Evolutionary conservation across 2,329 filamentous ascomycete genomes (phyloP), one percentile per base, ranked within the genome.

Genomic region (Microcyclospora tardicrescens): DNA sequence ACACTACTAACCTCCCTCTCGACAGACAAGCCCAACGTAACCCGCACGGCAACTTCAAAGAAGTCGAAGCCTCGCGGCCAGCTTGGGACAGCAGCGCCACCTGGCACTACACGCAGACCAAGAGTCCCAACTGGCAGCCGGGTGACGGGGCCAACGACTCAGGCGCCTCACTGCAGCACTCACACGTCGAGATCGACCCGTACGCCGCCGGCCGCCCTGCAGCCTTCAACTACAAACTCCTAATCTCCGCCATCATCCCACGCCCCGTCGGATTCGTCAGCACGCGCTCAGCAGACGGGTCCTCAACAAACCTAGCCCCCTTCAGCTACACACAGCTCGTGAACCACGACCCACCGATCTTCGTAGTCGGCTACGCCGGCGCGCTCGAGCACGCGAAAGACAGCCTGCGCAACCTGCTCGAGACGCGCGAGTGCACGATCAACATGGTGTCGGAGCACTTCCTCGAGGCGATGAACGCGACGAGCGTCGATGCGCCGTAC

Each of bases 401-500:
- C 60, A 79, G 81, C 29, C 65, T 93, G 38, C 69, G 68, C 51
- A 93, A 93, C 57, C 64, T 95, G 40, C 53, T 71, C 8, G 81
- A 81, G 29, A 77, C 72, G 0, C 65, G 71, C 34, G 84, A 94
- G 64, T 89, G 83, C 39, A 49, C 47, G 41, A 79, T 95, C 64
- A 94, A 91, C 64, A 83, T 94, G 55, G 83, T 95, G 54, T 77
- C 73, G 8, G 86, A 94, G 64, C 73, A 79, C 56, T 93, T 79
- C 56, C 55, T 91, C 54, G 87, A 95, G 66, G 87, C 87, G 0
- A 87, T 86, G 35, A 95, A 95, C 61, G 69, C 77, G n/a, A 75
- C 80, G 2, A 72, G 72, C 35, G 75, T 93, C 51, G 84, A 94
- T 59, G 74, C 84, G 0, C 87, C 87, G 0, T 77, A 77, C 44